Evolutionary conservation across 2,329 filamentous ascomycete genomes (phyloP).

Genomic region (Myriangium duriaei): DNA sequence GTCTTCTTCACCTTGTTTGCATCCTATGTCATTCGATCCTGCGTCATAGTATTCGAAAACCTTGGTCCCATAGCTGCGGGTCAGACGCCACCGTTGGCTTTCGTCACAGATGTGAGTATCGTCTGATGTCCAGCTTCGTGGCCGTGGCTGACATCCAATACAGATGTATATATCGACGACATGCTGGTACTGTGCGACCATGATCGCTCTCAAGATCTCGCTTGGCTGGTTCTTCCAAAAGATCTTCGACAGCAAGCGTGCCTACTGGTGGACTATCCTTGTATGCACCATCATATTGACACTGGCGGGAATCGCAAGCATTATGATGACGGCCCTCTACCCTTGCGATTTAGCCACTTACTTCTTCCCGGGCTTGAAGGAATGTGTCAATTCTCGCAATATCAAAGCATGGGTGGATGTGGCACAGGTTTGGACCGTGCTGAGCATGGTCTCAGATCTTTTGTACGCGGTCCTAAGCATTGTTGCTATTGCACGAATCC

Average conservation of each 20-base stretch:
- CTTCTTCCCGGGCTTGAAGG: neutral
- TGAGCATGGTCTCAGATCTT: neutral
- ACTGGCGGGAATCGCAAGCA: slow-evolving; percentile 27
- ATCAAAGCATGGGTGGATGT: neutral
- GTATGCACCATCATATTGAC: slow-evolving; percentile 31
- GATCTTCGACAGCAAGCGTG: slow-evolving; percentile 28
- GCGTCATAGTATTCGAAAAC: neutral
- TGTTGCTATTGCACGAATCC: neutral
- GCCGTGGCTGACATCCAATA: neutral
- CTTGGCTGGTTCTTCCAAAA: slow-evolving; percentile 39
- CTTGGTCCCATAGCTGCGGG: neutral
- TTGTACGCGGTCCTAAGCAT: neutral
- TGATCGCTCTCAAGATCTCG: slow-evolving; percentile 34
- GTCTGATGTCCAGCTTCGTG: neutral
- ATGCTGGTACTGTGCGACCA: slow-evolving; percentile 33
- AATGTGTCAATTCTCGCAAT: neutral
- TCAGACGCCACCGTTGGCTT: neutral
- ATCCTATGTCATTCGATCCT: neutral
- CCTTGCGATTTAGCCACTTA: neutral
- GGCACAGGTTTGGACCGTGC: neutral
- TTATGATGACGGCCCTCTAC: neutral
- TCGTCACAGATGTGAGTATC: neutral
- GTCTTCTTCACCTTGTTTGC: neutral
- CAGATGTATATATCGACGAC: neutral
- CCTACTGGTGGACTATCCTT: slow-evolving; percentile 31